Percentiles rank a stretch among this genome's conserved stretches.
These are phyloP conservation scores for Trichoderma orchidacearum DNA, from an alignment of 495 filamentous ascomycete genomes.

Conservation along the genomic window DNA sequence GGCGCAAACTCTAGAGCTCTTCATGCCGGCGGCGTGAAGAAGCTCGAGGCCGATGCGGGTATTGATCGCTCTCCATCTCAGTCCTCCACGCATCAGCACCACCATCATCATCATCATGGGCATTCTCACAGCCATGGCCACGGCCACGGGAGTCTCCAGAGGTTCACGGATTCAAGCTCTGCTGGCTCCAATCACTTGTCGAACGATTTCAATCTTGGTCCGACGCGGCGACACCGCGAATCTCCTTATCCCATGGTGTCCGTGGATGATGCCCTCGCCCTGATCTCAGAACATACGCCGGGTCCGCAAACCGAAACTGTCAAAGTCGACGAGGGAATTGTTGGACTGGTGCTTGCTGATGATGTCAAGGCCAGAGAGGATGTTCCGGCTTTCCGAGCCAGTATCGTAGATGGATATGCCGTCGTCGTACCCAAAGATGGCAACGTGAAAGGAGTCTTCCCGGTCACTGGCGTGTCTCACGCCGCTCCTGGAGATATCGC, in stretches of 20 bases:
- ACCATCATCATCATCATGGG: constrained; percentile 27
- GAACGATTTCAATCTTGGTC: constrained; percentile 71
- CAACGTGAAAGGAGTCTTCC: constrained; percentile 63
- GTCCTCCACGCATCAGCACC: constrained; percentile 9
- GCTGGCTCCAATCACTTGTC: constrained; percentile 38
- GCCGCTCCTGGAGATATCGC: constrained; percentile 51
- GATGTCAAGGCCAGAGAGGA: constrained; percentile 67
- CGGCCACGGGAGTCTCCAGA: constrained; percentile 50
- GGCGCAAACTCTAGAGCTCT: constrained; percentile 68
- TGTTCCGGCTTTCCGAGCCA: constrained; percentile 87
- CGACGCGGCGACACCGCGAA: constrained; percentile 59
- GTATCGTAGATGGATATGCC: constrained; percentile 96
- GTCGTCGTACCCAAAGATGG: constrained; percentile 46
- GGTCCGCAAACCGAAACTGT: constrained; percentile 35
- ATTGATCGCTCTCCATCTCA: constrained; percentile 21
- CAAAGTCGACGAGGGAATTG: constrained; percentile 46
- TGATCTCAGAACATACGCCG: constrained; percentile 59
- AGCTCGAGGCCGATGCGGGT: constrained; percentile 75
- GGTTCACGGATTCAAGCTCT: constrained; percentile 53
- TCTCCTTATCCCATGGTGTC: constrained; percentile 90
- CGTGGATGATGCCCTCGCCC: constrained; percentile 63
- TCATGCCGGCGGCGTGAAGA: constrained; percentile 68
- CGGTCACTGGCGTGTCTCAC: constrained; percentile 77
- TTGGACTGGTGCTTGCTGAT: constrained; percentile 68
- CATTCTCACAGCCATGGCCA: constrained; percentile 47